These are phyloP conservation scores for Trichophyton equinum DNA, from an alignment of 2,329 filamentous ascomycete genomes.

Conservation along the genomic window DNA sequence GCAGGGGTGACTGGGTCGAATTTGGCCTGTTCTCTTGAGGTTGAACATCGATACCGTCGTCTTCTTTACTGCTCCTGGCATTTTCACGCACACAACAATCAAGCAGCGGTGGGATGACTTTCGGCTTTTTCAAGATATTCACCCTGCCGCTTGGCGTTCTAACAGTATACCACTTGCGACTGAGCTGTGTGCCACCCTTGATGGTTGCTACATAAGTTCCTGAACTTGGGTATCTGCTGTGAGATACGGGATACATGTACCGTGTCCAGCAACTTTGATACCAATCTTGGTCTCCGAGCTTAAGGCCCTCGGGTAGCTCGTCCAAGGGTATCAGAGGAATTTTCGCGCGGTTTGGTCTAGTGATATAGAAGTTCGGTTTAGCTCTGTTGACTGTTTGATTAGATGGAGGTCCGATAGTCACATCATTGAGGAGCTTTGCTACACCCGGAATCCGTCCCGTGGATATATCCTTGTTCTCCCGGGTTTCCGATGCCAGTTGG, in stretches of 20 bases:
- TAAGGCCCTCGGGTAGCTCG: slow-evolving; percentile 30
- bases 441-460: not conserved
- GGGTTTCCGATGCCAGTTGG: too few species aligned
- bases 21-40: not conserved
- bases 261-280: slow-evolving; percentile 13
- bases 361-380: slow-evolving; percentile 29
- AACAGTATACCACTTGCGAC: not conserved
- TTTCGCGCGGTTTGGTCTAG: slow-evolving; percentile 23
- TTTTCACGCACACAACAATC: not conserved
- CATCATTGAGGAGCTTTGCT: not conserved
- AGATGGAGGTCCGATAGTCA: not conserved
- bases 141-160: not conserved
- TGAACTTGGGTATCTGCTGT: not conserved
- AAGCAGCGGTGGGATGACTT: not conserved
- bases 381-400: slow-evolving; percentile 6
- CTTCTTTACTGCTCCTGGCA: not conserved
- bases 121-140: not conserved
- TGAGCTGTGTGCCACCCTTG: not conserved
- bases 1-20: not conserved
- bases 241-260: slow-evolving; percentile 16
- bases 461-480: not conserved
- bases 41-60: not conserved
- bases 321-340: slow-evolving; percentile 33
- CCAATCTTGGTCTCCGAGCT: slow-evolving; percentile 19
- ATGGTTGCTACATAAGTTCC: slow-evolving; percentile 6